Evolutionary conservation across 2,329 filamentous ascomycete genomes (phyloP), one percentile per base, ranked within the genome.

Genomic region (Alternaria rosae): DNA sequence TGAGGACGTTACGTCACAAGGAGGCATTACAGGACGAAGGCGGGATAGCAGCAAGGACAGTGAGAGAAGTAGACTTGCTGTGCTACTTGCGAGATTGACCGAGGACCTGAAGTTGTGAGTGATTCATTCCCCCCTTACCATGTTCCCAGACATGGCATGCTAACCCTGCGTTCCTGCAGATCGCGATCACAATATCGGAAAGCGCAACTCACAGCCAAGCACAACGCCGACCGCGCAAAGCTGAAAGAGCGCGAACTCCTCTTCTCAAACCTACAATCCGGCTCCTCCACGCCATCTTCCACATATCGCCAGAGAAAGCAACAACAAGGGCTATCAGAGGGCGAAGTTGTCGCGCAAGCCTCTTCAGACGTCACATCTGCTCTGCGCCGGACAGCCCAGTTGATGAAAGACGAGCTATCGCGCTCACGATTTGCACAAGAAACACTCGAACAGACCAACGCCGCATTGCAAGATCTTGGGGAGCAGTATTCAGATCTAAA

Each of bases 371-470:
- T 98, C 56, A 98, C 94, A 4, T 84, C 89, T 51, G 92, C 93
- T 2, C 85, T 99, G 54, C 87, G 93, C 63, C 86, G 93, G 63
- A 96, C 94, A 6, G 94, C 98, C 80, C 88, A 92, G 65, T 86
- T 97, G 73, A 94, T 98, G 83, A 89, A 92, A 66, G 85, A 88
- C 5, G 94, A 97, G 83, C 87, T 99, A 8, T 88, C 90, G 48
- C 90, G 93, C 62, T 96, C 92, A 68, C 90, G 92, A 72, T 98
- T 97, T 76, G 94, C 94, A 17, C 91, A 95, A 71, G 91, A 97
- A 78, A 96, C 93, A 1, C 85, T 99, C 59, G 89, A 90, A 64
- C 90, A 95, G 82, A 94, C 91, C 2, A 94, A 92, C 7, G 90
- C 89, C 10, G 93, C 94, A 11, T 86, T 99, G n/a, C 86, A 87